Base-by-base conservation (phyloP, 1,284 basidiomycete species). In the Psilocybe mexicana region DNA sequence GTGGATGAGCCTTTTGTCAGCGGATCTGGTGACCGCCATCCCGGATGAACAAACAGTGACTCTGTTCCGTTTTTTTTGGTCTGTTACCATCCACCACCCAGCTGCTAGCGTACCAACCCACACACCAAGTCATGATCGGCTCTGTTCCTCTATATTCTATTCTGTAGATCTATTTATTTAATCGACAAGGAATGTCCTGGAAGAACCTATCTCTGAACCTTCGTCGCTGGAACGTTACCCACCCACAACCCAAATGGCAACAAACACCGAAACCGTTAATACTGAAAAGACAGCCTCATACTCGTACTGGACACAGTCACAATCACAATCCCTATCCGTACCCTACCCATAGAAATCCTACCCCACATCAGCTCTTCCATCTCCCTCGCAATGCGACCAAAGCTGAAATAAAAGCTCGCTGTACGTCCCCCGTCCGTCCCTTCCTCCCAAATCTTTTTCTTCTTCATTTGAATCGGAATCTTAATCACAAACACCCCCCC, bases 341-440 rank as follows among this genome's bases (percentile, higher is more conserved):
- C 64, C 84, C 86, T 2, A 66, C 67, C 12, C 70, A 75, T 52
- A 66, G 74, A 14, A 77, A 82, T 61, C 85, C 86, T 1, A 83
- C 79, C 1, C 83, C 85, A 3, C 79, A 85, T 66, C 81, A 87
- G 67, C 84, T 88, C 40, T 87, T 88, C 65, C 85, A 87, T 67
- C 75, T 88, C 36, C 81, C 83, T 1, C 67, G 65, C 35, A 78
- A 71, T 63, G 84, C 85, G 8, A 77, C 82, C 0, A 75, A 79
- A 57, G 67, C 69, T 11, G 81, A 86, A 59, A 79, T 87, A 61
- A 88, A 88, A 67, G 74, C 78, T 18, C 75, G 85, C 61, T 88
- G 86, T 86, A 63, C 54, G 79, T 75, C 28, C 18, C 10, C 7
- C 12, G 35, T 33, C 2, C 6, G 18, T 18, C 18, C 18, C 18